Base-by-base conservation (phyloP, 495 filamentous ascomycete species). In the Daldinia grandis region DNA sequence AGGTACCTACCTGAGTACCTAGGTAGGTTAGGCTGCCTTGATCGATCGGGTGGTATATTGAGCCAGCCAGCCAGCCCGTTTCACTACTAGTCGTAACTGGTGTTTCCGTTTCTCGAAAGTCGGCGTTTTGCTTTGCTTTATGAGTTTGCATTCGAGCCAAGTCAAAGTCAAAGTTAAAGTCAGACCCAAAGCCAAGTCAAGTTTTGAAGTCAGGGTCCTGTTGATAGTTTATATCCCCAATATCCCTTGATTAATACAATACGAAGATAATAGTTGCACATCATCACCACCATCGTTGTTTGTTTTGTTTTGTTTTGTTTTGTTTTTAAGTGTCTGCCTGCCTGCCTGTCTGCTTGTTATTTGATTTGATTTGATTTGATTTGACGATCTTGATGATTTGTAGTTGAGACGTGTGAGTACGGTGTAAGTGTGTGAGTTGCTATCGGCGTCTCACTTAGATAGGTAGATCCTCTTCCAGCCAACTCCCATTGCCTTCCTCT, bases 161-260 rank as follows among this genome's bases (percentile, higher is more conserved):
- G 8, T 17, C 4, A 12, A 37, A 37, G 35, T 37, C 35, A 37
- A 10, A 10, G 35, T 47, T n/a, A n/a, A n/a, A n/a, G n/a, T n/a
- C n/a, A n/a, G n/a, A n/a, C n/a, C n/a, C n/a, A n/a, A n/a, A 38
- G 35, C 10, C 9, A 14, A n/a, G 37, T n/a, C 19, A 19, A 9
- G 3, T 17, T 19, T 17, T 19, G 42, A 24, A 47, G 42, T 47
- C 42, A 47, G 42, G 42, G 42, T 30, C 25, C 25, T 51, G 49
- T 28, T 21, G 24, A 51, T 51, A 51, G 21, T 7, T 27, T 27
- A 21, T 51, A 24, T 15, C 6, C 9, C 33, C 12, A 12, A 51
- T n/a, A 24, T 25, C 49, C 49, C 25, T 53, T 53, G 49, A 53
- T 53, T 53, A n/a, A 53, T 53, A 53, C 42, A 30, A 30, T 30